Percentiles rank a stretch among this genome's conserved stretches.
These are phyloP conservation scores for Plicaturopsis crispa DNA, from an alignment of 768 basidiomycete genomes.

Conservation along the genomic window DNA sequence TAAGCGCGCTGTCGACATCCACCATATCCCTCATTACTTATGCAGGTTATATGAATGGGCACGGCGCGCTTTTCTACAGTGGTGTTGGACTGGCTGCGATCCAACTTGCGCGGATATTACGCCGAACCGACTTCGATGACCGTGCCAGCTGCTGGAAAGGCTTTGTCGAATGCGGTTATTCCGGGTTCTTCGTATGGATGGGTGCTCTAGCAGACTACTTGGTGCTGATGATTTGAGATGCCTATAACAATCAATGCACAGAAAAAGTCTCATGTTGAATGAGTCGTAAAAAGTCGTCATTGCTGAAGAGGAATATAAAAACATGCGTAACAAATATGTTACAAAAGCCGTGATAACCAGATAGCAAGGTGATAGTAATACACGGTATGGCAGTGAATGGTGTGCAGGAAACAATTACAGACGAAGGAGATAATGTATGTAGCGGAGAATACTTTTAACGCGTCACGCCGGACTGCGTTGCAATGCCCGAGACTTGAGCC, in stretches of 20 bases:
- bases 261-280: no score
- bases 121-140: slow-evolving; percentile 66
- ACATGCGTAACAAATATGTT: no score
- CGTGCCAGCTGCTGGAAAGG: slow-evolving; percentile 84
- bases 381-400: no score
- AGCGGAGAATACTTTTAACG: slow-evolving; percentile 11
- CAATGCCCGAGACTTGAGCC: slow-evolving; percentile 53
- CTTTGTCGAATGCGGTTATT: slow-evolving; percentile 83
- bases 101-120: slow-evolving; percentile 75
- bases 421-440: slow-evolving; percentile 20
- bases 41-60: slow-evolving; percentile 74
- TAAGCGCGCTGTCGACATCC: slow-evolving; percentile 64
- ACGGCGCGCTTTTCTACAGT: slow-evolving; percentile 72
- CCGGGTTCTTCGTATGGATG: slow-evolving; percentile 83
- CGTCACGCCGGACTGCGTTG: no score
- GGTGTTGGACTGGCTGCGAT: slow-evolving; percentile 65
- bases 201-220: slow-evolving; percentile 70
- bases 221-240: no score
- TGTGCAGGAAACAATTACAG: no score
- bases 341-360: no score
- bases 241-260: no score
- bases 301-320: neutral
- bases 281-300: neutral
- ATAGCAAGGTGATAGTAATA: no score
- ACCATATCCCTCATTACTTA: slow-evolving; percentile 68